Conservation (phyloP, 768 basidiomycete species). For the Pleurotus citrinopileatus region DNA sequence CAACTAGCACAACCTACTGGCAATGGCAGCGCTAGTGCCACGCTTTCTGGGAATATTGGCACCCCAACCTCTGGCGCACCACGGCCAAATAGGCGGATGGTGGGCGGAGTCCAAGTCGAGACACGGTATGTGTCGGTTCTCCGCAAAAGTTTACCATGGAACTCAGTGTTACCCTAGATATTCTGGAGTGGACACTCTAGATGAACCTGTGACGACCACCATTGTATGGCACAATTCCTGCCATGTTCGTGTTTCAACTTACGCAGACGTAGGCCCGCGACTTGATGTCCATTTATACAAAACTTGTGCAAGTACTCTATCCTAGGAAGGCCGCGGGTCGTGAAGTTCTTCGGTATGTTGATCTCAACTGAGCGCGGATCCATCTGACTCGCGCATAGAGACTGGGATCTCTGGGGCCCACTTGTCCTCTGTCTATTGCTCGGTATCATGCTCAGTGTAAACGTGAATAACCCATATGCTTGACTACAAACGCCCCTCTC, state of each 20-base stretch:
- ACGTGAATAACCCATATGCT: conserved; percentile 43
- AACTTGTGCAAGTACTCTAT: conserved; percentile 91
- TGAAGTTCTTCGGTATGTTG: conserved; percentile 70
- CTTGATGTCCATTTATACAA: conserved; percentile 85
- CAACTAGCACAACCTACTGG: conserved; percentile 44
- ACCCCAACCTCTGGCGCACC: conserved; percentile 39
- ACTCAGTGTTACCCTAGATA: conserved; percentile 43
- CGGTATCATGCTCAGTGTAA: conserved; percentile 82
- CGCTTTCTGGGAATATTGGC: conserved; percentile 72
- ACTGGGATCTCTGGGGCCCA: conserved; percentile 99
- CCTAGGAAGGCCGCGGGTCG: conserved; percentile 72
- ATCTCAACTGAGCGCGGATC: not conserved
- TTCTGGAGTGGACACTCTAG: conserved; percentile 84
- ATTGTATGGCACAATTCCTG: conserved; percentile 54
- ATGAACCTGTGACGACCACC: conserved; percentile 86
- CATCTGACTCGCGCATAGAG: conserved; percentile 41
- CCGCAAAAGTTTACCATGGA: not conserved
- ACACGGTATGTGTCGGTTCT: conserved; percentile 56
- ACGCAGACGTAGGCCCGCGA: conserved; percentile 67
- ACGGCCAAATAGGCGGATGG: conserved; percentile 52
- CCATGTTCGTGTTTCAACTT: conserved; percentile 5
- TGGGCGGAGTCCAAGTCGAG: conserved; percentile 88
- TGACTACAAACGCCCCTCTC: not conserved
- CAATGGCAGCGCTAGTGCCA: conserved; percentile 29
- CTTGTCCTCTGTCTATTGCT: conserved; percentile 78